Evolutionary conservation across 1,284 basidiomycete species (phyloP), one percentile per base, ranked within the genome.

Genomic region (Puccinia novopanici): DNA sequence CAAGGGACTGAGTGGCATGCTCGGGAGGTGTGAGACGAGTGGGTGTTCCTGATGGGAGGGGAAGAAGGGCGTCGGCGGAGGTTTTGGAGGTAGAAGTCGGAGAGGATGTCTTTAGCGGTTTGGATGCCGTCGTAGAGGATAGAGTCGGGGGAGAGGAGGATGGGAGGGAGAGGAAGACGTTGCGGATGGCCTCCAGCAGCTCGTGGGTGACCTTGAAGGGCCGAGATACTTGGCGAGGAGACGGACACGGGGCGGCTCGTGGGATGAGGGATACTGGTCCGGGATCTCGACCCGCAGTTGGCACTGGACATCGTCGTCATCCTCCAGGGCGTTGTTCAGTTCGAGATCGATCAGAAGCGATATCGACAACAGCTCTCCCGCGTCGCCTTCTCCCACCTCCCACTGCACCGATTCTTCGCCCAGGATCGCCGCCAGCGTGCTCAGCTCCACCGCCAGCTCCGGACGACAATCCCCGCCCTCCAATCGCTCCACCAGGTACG

Each of bases 71-170:
- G 61, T 91, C 90, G 81, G 90, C 91, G 72, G 91, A 87, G 37
- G 8, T 73, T 34, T n/a, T 13, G 17, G 6, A n/a, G 52, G 55
- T 40, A 89, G 81, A 30, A 91, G 84, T 81, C 91, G 90, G 0
- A 89, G 89, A 0, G 87, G 89, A 65, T 88, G 89, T 61, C 89
- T 89, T 63, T 87, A 87, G 81, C 90, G 84, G 89, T 90, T 84
- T 93, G 91, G 13, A 95, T 86, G 13, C 94, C 93, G 83, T 96
- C 94, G 84, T 95, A 96, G 19, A 95, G 92, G 84, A 92, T 93
- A 17, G 93, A 90, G 0, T 88, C 89, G 72, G 91, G 24, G 90
- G 87, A 0, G 87, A 87, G 17, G 15, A n/a, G 2, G 15, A n/a
- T 89, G 92, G 94, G 81, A 92, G 90, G 12, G 92, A 89, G 8